phyloP scores from a whole-genome alignment of 371 early-diverging fungal genomes.

The Lichtheimia hyalospora region DNA sequence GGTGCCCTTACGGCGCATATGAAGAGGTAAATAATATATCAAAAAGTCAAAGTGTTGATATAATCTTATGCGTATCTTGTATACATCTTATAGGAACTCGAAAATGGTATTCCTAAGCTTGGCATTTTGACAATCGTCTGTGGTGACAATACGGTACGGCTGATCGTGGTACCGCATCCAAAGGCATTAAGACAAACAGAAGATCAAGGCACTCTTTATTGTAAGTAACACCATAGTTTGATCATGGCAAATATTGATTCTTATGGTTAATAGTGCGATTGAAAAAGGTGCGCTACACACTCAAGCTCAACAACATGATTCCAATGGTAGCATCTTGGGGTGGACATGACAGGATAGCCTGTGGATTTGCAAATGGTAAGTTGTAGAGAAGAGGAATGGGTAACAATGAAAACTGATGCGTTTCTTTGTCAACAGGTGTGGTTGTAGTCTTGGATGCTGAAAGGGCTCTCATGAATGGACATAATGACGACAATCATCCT shows the following conservation, averaged over 20 bases:
- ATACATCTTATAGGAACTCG: background rate
- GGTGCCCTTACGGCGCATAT: conserved; percentile 57
- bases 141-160: conserved; percentile 55
- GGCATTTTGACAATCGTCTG: conserved; percentile 59
- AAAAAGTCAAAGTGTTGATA: background rate
- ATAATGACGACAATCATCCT: background rate
- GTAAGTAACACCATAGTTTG: conserved; percentile 17
- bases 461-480: conserved; percentile 11
- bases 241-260: background rate
- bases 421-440: conserved; percentile 6
- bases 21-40: conserved; percentile 25
- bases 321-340: conserved; percentile 28
- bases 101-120: conserved; percentile 31
- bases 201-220: conserved; percentile 17
- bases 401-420: background rate
- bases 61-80: background rate
- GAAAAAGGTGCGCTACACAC: conserved; percentile 11
- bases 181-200: conserved; percentile 20
- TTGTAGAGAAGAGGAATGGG: background rate
- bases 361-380: conserved; percentile 27
- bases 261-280: conserved; percentile 19
- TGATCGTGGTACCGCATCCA: conserved; percentile 63
- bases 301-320: conserved; percentile 12
- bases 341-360: conserved; percentile 20
- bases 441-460: conserved; percentile 28